Evolutionary conservation across 768 basidiomycete genomes (phyloP), one percentile per base, ranked within the genome.

Genomic region (Hortiboletus campestris): DNA sequence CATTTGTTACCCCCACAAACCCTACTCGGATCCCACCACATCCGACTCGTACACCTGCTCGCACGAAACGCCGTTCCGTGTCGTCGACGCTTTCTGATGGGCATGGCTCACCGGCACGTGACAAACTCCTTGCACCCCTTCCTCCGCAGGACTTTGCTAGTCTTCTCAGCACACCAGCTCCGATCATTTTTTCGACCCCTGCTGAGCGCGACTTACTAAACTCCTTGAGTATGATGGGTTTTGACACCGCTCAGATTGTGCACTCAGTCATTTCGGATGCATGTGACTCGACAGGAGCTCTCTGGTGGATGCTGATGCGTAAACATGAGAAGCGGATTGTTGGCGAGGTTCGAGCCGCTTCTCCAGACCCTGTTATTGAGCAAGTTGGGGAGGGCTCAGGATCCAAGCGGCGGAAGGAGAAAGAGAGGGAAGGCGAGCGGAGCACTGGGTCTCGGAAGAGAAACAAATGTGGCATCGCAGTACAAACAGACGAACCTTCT

Each of bases 271-370:
- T 90, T 44, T 86, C 81, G 29, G 85, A 98, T 71, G 96, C 96
- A 1, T 99, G 96, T 65, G 96, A 99, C 71, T 82, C 90, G 0
- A 81, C 89, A 13, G 89, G 93, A 10, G 92, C 95, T 1, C 73
- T 92, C 9, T 99, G 95, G 95, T 99, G 97, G 97, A 91, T 96
- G 82, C 76, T 98, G 46, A 88, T 85, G 70, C 83, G 85, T 69
- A 94, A 86, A 64, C 82, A 84, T 19, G 94, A 80, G 83, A 76
- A 84, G 60, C 81, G 78, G 43, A 77, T 76, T 11, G 28, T 78
- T 20, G 76, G 74, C 42, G 78, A 79, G 39, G 73, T 56, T 49
- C 58, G 61, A 42, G 42, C 59, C 25, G 31, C 52, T 32, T 35
- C 60, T 25, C 49, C 58, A 7, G 68, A 69, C 38, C 59, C 55